phyloP scores from a whole-genome alignment of 2,329 filamentous ascomycete species.

The Aspergillus niger region DNA sequence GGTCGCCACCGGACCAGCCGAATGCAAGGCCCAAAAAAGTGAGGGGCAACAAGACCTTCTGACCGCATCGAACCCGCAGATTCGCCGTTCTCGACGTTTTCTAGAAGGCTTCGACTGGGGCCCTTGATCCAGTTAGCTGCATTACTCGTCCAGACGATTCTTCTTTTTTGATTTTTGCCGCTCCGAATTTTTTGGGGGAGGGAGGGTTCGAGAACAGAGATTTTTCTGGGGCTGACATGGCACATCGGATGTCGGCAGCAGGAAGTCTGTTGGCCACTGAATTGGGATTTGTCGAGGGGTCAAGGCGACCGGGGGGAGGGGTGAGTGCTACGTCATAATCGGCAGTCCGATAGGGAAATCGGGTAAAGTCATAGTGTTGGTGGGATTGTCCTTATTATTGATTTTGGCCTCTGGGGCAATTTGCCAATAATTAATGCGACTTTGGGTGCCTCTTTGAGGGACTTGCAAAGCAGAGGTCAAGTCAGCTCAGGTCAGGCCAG shows the following conservation, averaged over 20 bases:
- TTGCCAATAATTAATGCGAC: slow-evolving; percentile 12
- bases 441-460: not conserved
- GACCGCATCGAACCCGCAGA: slow-evolving; percentile 17
- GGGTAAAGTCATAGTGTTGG: slow-evolving; percentile 2
- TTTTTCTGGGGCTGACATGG: slow-evolving; percentile 1
- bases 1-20: slow-evolving; percentile 13
- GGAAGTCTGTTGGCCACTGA: not conserved
- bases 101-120: slow-evolving; percentile 35
- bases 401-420: slow-evolving; percentile 8
- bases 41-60: slow-evolving; percentile 10
- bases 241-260: slow-evolving; percentile 4
- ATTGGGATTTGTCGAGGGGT: not conserved
- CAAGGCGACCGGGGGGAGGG: not conserved
- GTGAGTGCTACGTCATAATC: slow-evolving; percentile 13
- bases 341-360: slow-evolving; percentile 15
- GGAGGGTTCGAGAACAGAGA: slow-evolving; percentile 1
- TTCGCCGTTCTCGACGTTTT: slow-evolving; percentile 36
- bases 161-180: not conserved
- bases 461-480: not conserved
- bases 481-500: not conserved
- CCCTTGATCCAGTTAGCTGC: slow-evolving; percentile 18
- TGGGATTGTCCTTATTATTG: slow-evolving; percentile 6
- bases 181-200: not conserved
- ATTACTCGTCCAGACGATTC: slow-evolving; percentile 11
- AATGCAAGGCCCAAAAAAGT: slow-evolving; percentile 1